Base-by-base conservation (phyloP, 805 yeast species). In the Myxozyma vanderwaltii region DNA sequence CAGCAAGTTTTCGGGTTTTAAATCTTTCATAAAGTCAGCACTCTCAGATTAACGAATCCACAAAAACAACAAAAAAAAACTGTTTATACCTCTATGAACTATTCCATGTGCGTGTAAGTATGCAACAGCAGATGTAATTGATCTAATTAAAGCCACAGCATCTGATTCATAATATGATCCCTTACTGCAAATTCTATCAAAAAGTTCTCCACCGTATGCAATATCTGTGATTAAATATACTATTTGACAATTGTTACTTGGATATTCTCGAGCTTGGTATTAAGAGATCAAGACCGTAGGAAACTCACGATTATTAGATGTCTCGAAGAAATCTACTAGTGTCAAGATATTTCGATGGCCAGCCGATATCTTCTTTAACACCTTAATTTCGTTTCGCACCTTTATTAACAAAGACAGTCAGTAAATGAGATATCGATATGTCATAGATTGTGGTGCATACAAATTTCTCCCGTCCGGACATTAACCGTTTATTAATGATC, bases 1-100 rank as follows among this genome's bases (percentile, higher is more conserved):
- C 46, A 86, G 74, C 39, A 86, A 74, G 66, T 86, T 86, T 66
- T 86, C 91, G 0, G 91, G 88, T 69, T 86, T 86, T 58, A 86
- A 71, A 66, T 86, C 91, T 61, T 26, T 4, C 24, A 8, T 46
- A 19, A 35, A 23, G n/a, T n/a, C n/a, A n/a, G n/a, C n/a, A n/a
- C n/a, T n/a, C n/a, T n/a, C n/a, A n/a, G n/a, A n/a, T n/a, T n/a
- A n/a, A n/a, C n/a, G n/a, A n/a, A n/a, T n/a, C n/a, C n/a, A n/a
- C n/a, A n/a, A n/a, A n/a, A n/a, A n/a, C n/a, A n/a, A n/a, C n/a
- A n/a, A n/a, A n/a, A n/a, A n/a, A n/a, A 48, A 15, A 15, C 17
- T 13, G 35, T 21, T 27, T 24, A 1, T 54, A 59, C 64, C 64
- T 47, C 91, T 78, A 68, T 86, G 91, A 5, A 85, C 86, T 39